Base-by-base conservation (phyloP, 345 rosid species). In the Gossypium anomalum region DNA sequence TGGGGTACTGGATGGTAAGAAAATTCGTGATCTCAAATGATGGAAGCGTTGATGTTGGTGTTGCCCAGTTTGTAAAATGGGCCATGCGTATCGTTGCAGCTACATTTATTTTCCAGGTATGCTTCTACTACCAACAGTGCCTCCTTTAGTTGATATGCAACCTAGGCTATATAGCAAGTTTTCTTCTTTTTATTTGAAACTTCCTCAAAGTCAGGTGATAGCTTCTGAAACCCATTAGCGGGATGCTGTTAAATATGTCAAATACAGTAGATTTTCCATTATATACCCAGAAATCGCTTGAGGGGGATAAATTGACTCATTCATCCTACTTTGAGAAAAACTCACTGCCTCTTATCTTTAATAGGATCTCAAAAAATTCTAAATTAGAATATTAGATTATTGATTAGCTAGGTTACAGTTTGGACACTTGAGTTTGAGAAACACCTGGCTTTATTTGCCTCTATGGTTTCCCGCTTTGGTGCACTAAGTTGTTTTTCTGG, bases 61-160 rank as follows among this genome's bases (percentile, higher is more conserved):
- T 93, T 58, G 97, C 98, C 14, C 91, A 89, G 73, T 95, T 95
- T 79, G 93, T 93, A 73, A 95, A 91, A 88, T 93, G 98, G 96
- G 91, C 97, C 15, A 91, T 90, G 89, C 89, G 96, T 55, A 76
- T 88, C 45, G 17, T 93, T 80, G 97, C 90, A n/a, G 80, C 88
- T 23, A 81, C 89, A 0, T 85, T 88, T 67, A 88, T 95, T 77
- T 84, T 91, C 58, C 97, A 91, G 97, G 98, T 91, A 45, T 60
- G 71, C 62, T 43, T 75, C 22, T 68, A 29, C 22, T 41, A n/a
- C 75, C 61, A 22, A 22, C 56, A 75, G 60, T 61, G 27, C 48
- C 43, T 38, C 15, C 62, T 52, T 43, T 44, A 41, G 61, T 63
- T 73, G 19, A 15, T 71, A n/a, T 52, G 66, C 34, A 49, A 67